Conservation (phyloP, 2,329 filamentous ascomycete genomes). For the Fusarium transvaalense region DNA sequence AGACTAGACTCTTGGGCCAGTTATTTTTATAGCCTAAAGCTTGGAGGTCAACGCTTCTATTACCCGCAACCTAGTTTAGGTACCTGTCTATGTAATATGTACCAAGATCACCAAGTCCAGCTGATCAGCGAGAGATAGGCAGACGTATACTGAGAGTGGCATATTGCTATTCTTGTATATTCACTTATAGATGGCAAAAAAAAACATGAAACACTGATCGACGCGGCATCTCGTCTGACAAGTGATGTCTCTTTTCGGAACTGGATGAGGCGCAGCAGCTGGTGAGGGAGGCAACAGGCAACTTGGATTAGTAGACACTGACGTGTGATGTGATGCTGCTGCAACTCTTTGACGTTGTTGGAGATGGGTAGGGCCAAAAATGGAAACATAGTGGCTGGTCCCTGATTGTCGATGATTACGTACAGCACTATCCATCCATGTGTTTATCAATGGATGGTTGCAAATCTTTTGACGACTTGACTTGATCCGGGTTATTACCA, state of each 20-base stretch:
- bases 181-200: conserved; percentile 28
- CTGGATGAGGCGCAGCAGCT: conserved; percentile 22
- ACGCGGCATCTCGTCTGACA: conserved; percentile 34
- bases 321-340: conserved; percentile 40
- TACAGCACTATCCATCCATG: conserved; percentile 18
- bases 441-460: conserved; percentile 6
- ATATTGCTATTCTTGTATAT: conserved; percentile 25
- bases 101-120: background rate
- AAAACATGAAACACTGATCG: conserved; percentile 42
- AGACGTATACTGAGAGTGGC: conserved; percentile 6
- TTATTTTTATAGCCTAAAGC: no score
- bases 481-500: background rate
- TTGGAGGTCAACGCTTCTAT: no score
- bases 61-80: no score
- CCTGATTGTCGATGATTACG: conserved; percentile 17
- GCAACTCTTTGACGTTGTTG: conserved; percentile 22
- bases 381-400: conserved; percentile 28
- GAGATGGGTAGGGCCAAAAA: conserved; percentile 31
- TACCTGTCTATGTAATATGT: background rate
- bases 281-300: conserved; percentile 12
- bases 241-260: conserved; percentile 21
- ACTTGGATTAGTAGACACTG: conserved; percentile 30
- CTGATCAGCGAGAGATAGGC: background rate
- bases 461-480: background rate
- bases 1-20: no score